phyloP scores from a whole-genome alignment of 2,329 filamentous ascomycete species.

The Ophiocordyceps unilateralis region DNA sequence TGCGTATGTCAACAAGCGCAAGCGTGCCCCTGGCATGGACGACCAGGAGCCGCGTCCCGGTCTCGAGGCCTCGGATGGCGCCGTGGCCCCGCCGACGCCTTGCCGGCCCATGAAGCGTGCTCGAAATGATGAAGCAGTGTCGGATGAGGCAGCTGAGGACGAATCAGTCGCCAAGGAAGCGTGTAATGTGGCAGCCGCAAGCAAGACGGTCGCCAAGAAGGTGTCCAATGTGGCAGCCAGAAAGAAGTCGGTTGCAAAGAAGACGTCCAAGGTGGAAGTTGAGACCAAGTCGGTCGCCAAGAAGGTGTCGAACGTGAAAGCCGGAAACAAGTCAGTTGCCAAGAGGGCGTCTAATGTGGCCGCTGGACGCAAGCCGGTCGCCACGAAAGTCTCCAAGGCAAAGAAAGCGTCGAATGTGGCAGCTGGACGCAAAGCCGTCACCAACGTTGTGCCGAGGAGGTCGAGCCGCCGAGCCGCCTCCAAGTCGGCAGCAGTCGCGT shows the following conservation, averaged over 20 bases:
- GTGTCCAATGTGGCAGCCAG: too few species aligned
- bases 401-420: too few species aligned
- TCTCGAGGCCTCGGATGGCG: neutral
- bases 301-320: neutral
- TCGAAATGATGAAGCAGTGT: neutral
- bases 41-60: neutral
- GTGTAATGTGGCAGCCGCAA: neutral
- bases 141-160: neutral
- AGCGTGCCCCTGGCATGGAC: neutral
- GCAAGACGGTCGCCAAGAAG: too few species aligned
- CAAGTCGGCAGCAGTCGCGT: neutral
- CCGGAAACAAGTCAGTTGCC: neutral
- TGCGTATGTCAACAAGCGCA: neutral
- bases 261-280: neutral
- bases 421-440: too few species aligned
- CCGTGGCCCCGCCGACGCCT: neutral
- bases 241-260: neutral
- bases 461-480: too few species aligned
- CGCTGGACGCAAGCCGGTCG: neutral
- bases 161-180: neutral
- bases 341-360: neutral
- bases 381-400: neutral
- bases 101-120: neutral
- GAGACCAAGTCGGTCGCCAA: neutral
- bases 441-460: too few species aligned